Evolutionary conservation across 2,329 filamentous ascomycete genomes (phyloP).

Genomic region (Pyrenochaeta sp.): DNA sequence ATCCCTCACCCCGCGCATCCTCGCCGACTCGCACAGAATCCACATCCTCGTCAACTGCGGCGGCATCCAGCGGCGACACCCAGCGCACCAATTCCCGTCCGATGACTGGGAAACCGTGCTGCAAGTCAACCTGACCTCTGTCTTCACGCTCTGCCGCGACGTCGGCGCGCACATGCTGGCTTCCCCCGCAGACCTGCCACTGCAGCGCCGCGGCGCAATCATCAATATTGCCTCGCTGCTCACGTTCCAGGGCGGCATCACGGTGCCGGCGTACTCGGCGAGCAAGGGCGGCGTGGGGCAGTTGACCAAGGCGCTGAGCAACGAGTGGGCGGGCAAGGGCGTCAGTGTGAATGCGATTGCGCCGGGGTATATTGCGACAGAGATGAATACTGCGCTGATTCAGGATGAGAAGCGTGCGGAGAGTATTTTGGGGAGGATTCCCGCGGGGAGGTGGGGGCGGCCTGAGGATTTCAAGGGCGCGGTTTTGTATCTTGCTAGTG

Average conservation of each 20-base stretch:
- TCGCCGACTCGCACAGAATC: constrained; percentile 69
- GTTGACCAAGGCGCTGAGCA: constrained; percentile 82
- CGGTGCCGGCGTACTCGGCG: constrained; percentile 86
- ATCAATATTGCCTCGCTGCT: constrained; percentile 87
- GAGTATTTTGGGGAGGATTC: constrained; percentile 81
- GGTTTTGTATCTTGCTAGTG: constrained; percentile 77
- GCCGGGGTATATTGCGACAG: constrained; percentile 89
- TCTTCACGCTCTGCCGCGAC: constrained; percentile 80
- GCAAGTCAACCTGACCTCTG: constrained; percentile 84
- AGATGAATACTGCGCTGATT: constrained; percentile 88
- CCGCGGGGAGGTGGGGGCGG: constrained; percentile 80
- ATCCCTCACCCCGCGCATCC: constrained; percentile 66
- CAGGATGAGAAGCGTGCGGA: constrained; percentile 72
- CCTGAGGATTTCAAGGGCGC: constrained; percentile 90
- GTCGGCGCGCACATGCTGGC: constrained; percentile 79
- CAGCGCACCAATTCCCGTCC: constrained; percentile 77
- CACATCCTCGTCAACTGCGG: constrained; percentile 86
- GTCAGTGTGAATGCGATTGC: constrained; percentile 89
- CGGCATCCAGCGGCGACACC: constrained; percentile 82
- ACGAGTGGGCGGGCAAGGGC: constrained; percentile 83
- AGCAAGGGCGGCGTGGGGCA: constrained; percentile 86
- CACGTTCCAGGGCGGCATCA: constrained; percentile 85
- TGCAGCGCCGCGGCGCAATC: constrained; percentile 69
- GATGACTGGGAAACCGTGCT: constrained; percentile 81
- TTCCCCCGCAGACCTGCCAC: constrained; percentile 57